Conservation (phyloP, 176 grass and related monocot genomes). For the Pharus latifolius region DNA sequence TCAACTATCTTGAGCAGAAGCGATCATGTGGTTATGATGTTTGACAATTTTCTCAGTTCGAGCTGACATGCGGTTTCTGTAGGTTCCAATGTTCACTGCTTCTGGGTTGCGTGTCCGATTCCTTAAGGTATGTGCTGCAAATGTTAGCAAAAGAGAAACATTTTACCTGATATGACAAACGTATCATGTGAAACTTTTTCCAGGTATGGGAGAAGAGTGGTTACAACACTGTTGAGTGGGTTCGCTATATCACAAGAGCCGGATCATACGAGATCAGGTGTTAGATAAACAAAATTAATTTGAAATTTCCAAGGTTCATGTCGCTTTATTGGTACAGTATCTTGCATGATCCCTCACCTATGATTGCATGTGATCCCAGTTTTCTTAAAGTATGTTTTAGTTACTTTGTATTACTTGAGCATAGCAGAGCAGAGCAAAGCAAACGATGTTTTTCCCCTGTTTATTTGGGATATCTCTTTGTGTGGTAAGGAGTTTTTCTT, state of each 20-base stretch:
- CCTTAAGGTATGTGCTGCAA: constrained; percentile 64
- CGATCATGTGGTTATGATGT: background rate
- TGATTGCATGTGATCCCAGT: constrained; percentile 4
- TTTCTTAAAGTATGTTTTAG: constrained; percentile 4
- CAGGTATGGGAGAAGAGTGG: constrained; percentile 99
- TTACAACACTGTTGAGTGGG: constrained; percentile 99
- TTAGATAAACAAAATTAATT: constrained; percentile 19
- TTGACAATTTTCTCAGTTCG: background rate
- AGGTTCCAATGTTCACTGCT: constrained; percentile 99
- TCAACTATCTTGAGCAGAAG: background rate
- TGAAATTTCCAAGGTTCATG: background rate
- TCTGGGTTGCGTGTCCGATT: constrained; percentile 96
- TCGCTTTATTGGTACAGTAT: background rate
- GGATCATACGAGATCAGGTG: constrained; percentile 98
- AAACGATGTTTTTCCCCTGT: constrained; percentile 15
- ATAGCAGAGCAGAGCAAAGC: background rate
- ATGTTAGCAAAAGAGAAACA: constrained; percentile 1
- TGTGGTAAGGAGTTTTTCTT: constrained; percentile 21
- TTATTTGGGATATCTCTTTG: constrained; percentile 29
- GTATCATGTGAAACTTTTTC: constrained; percentile 16
- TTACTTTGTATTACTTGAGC: constrained; percentile 12
- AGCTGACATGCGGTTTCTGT: background rate
- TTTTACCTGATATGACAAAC: background rate
- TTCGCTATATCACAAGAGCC: constrained; percentile 96
- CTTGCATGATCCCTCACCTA: background rate